Evolutionary conservation across 208 protist genomes (phyloP).

Genomic region (Leishmania amazonensis): DNA sequence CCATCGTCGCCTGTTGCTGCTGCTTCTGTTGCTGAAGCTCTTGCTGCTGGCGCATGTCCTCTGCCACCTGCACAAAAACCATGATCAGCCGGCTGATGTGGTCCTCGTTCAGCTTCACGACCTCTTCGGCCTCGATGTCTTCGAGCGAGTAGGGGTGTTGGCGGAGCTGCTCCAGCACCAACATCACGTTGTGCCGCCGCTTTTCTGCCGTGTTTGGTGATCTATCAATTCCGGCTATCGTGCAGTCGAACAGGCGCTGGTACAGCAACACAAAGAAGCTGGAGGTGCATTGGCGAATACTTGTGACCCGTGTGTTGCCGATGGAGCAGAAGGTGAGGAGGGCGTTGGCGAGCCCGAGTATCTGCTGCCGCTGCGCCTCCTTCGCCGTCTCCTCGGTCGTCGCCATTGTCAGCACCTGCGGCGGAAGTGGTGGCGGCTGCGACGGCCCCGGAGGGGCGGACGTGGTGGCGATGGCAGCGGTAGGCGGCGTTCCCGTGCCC

Average conservation of each 20-base stretch:
- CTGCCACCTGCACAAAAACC: conserved; percentile 74
- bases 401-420: not conserved
- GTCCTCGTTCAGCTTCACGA: conserved; percentile 77
- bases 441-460: conserved; percentile 2
- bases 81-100: conserved; percentile 84
- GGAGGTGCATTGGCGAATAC: conserved; percentile 83
- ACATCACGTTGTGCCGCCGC: conserved; percentile 70
- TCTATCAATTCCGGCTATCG: conserved; percentile 66
- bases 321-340: conserved; percentile 67
- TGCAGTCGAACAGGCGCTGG: conserved; percentile 79
- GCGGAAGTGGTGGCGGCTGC: not conserved
- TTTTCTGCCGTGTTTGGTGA: conserved; percentile 78
- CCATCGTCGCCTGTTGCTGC: conserved; percentile 2
- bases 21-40: conserved; percentile 17
- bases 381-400: conserved; percentile 17
- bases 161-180: conserved; percentile 76
- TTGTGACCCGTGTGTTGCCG: conserved; percentile 49
- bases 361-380: conserved; percentile 39
- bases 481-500: not conserved
- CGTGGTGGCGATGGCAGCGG: not conserved
- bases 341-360: conserved; percentile 69
- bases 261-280: conserved; percentile 89
- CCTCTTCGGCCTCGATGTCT: conserved; percentile 71
- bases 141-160: conserved; percentile 55
- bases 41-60: conserved; percentile 33